Conservation (phyloP, 2,329 filamentous ascomycete species). For the Diaporthe ilicicola region DNA sequence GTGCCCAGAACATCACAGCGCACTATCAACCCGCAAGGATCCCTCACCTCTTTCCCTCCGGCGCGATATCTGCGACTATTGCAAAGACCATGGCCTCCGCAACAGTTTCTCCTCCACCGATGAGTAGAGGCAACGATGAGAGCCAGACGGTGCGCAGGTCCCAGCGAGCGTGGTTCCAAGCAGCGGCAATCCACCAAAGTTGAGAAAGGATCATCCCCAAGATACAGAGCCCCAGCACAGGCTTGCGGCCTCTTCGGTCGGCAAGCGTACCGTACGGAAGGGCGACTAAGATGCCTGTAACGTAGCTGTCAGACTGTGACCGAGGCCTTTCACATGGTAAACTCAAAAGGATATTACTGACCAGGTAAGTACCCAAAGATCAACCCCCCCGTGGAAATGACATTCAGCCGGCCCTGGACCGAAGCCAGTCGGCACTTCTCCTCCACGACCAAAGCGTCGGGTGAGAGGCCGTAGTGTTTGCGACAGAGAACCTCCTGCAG, state of each 20-base stretch:
- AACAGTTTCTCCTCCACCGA: conserved; percentile 25
- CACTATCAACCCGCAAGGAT: no score
- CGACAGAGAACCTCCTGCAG: conserved; percentile 27
- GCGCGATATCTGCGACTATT: conserved; percentile 19
- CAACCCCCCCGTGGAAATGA: background rate
- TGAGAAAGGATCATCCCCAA: conserved; percentile 25
- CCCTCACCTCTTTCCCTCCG: conserved; percentile 14
- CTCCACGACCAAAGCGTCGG: background rate
- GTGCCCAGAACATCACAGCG: no score
- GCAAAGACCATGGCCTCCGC: conserved; percentile 27
- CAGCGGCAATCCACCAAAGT: conserved; percentile 8
- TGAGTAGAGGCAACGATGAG: background rate
- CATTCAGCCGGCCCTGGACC: conserved; percentile 8
- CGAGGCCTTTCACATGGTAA: no score
- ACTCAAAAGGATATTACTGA: background rate
- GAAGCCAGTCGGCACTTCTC: background rate
- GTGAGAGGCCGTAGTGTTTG: background rate
- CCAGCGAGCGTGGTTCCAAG: conserved; percentile 4
- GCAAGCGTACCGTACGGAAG: conserved; percentile 11
- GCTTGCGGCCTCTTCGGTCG: conserved; percentile 11
- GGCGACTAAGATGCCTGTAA: conserved; percentile 14
- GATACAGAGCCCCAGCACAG: conserved; percentile 4
- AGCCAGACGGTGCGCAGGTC: conserved; percentile 13
- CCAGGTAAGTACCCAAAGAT: conserved; percentile 24
- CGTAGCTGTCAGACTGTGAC: no score